phyloP scores from a whole-genome alignment of 768 basidiomycete species.

The Phanerochaete sordida region DNA sequence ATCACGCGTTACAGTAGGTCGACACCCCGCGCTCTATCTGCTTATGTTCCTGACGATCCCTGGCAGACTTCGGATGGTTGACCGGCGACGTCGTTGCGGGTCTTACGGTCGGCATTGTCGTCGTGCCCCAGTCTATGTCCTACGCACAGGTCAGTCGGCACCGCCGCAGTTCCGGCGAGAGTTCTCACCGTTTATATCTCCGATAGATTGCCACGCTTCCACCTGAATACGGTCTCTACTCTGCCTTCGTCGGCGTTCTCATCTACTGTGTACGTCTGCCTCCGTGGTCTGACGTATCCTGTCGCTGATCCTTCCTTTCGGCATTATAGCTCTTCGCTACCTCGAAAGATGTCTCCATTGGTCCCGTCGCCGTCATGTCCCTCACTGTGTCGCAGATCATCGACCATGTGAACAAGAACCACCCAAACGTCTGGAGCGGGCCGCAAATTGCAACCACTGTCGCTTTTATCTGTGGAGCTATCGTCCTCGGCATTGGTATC shows the following conservation, averaged over 20 bases:
- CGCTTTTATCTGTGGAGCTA: slow-evolving; percentile 87
- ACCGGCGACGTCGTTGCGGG: slow-evolving; percentile 87
- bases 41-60: neutral
- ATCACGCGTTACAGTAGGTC: slow-evolving; percentile 79
- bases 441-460: slow-evolving; percentile 82
- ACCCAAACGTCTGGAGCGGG: slow-evolving; percentile 56
- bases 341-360: slow-evolving; percentile 98
- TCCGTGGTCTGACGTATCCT: neutral
- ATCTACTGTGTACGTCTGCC: slow-evolving; percentile 67
- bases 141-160: slow-evolving; percentile 60
- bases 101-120: slow-evolving; percentile 90
- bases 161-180: neutral
- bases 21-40: neutral
- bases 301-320: neutral
- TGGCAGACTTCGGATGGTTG: slow-evolving; percentile 67
- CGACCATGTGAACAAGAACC: slow-evolving; percentile 47
- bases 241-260: slow-evolving; percentile 85
- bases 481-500: slow-evolving; percentile 85
- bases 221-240: slow-evolving; percentile 89
- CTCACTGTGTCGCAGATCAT: slow-evolving; percentile 84
- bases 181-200: neutral
- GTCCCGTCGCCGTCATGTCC: slow-evolving; percentile 98
- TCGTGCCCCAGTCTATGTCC: slow-evolving; percentile 93
- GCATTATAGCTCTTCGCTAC: slow-evolving; percentile 82
- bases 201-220: slow-evolving; percentile 77